A percentile compares a stretch with the other conserved stretches of the same genome.
phyloP scores from a whole-genome alignment of 2,329 filamentous ascomycete species.

The Talaromyces rugulosus region DNA sequence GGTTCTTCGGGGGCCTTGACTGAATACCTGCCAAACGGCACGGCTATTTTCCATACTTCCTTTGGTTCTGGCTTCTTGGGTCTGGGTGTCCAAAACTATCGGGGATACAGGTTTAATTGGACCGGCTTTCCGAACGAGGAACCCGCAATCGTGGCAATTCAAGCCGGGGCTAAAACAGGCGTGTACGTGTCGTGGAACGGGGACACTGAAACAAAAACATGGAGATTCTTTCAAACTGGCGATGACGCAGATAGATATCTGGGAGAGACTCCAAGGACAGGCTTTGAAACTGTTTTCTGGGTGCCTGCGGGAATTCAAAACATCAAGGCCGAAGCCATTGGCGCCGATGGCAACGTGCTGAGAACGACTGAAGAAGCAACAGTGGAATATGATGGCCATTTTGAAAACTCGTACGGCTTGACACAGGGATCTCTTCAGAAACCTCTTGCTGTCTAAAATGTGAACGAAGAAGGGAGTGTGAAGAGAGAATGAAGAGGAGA shows the following conservation, averaged over 20 bases:
- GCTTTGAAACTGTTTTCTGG: background rate
- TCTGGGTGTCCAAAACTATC: constrained; percentile 35
- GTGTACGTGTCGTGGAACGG: constrained; percentile 57
- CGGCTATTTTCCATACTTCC: constrained; percentile 32
- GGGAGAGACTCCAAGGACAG: background rate
- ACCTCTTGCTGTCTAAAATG: background rate
- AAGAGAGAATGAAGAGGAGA: no score
- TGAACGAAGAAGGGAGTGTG: background rate
- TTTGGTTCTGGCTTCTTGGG: constrained; percentile 43
- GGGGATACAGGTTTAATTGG: constrained; percentile 38
- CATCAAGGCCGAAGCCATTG: background rate
- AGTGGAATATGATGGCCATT: background rate
- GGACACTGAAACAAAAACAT: constrained; percentile 43
- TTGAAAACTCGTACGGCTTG: background rate
- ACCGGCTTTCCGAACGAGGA: constrained; percentile 32
- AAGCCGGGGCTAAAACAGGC: constrained; percentile 25
- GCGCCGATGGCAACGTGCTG: background rate
- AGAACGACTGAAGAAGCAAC: background rate
- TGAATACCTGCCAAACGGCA: constrained; percentile 28
- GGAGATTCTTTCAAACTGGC: constrained; percentile 45
- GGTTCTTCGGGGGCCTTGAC: constrained; percentile 46
- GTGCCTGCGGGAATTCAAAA: background rate
- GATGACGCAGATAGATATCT: background rate
- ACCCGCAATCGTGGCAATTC: constrained; percentile 35
- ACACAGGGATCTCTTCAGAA: background rate